These are phyloP conservation scores for Globisporangium yorkense DNA, from an alignment of 352 stramenopile genomes.

Conservation along the genomic window DNA sequence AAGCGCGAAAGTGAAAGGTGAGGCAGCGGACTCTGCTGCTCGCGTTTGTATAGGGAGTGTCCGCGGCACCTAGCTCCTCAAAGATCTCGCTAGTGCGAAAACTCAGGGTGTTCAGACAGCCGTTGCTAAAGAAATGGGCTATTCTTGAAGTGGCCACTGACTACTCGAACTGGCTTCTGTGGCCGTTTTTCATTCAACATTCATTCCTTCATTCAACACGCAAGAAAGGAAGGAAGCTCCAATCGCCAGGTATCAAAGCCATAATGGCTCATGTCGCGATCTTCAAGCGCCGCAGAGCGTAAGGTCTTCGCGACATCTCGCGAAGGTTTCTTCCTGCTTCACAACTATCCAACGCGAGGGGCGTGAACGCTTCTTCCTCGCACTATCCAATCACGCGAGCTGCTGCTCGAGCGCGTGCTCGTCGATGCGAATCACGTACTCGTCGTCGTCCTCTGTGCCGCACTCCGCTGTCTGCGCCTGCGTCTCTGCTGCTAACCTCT, in stretches of 20 bases:
- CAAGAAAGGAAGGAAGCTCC: too few species aligned
- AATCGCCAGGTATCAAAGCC: too few species aligned
- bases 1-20: neutral
- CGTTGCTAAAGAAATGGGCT: neutral
- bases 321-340: neutral
- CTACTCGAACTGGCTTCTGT: neutral
- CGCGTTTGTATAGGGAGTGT: neutral
- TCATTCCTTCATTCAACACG: too few species aligned
- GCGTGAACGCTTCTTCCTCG: too few species aligned
- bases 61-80: too few species aligned
- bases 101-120: neutral
- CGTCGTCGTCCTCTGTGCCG: conserved; percentile 4
- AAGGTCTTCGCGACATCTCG: too few species aligned
- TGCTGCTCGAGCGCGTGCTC: conserved; percentile 7
- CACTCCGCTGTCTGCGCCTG: neutral
- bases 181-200: too few species aligned
- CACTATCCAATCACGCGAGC: neutral
- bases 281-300: too few species aligned
- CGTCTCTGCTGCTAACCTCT: neutral
- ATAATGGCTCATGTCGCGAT: too few species aligned
- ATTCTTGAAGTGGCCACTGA: neutral
- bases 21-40: too few species aligned
- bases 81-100: too few species aligned
- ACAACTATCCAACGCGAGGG: too few species aligned
- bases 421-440: conserved; percentile 42